phyloP scores from a whole-genome alignment of 1,284 basidiomycete species.

The Malassezia pachydermatis region DNA sequence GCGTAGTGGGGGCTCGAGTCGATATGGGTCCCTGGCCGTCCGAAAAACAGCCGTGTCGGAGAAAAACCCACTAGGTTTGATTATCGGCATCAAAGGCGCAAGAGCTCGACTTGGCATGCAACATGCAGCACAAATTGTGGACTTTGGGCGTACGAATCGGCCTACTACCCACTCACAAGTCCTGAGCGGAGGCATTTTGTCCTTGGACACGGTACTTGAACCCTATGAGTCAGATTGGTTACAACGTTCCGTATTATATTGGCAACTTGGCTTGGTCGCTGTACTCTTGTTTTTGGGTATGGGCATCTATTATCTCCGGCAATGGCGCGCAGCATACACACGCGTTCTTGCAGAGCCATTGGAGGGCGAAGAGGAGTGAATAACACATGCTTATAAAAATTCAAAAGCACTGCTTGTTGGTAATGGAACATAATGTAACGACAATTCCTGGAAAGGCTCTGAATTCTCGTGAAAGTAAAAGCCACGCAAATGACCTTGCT shows the following conservation, averaged over 20 bases:
- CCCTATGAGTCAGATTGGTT: conserved; percentile 64
- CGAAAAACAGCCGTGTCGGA: conserved; percentile 16
- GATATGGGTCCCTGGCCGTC: conserved; percentile 33
- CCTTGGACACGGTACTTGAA: conserved; percentile 69
- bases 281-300: too few relatives aligned
- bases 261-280: too few relatives aligned
- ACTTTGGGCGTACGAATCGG: conserved; percentile 62
- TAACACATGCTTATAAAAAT: conserved; percentile 48
- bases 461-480: conserved; percentile 89
- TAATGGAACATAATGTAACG: conserved; percentile 49
- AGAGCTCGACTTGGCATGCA: conserved; percentile 63
- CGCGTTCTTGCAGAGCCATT: conserved; percentile 19
- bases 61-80: conserved; percentile 54
- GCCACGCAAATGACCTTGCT: conserved; percentile 59
- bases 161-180: neutral
- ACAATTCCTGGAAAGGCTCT: conserved; percentile 60
- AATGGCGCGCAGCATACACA: conserved; percentile 12
- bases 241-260: too few relatives aligned
- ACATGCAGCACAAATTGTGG: conserved; percentile 62
- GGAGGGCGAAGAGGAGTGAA: conserved; percentile 26
- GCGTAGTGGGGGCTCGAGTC: conserved; percentile 26
- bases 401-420: conserved; percentile 47
- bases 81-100: conserved; percentile 83
- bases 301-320: conserved; percentile 2
- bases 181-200: conserved; percentile 60